Evolutionary conservation across 305 asterid genomes (phyloP), one percentile per base, ranked within the genome.

Genomic region (Plantago lanceolata): DNA sequence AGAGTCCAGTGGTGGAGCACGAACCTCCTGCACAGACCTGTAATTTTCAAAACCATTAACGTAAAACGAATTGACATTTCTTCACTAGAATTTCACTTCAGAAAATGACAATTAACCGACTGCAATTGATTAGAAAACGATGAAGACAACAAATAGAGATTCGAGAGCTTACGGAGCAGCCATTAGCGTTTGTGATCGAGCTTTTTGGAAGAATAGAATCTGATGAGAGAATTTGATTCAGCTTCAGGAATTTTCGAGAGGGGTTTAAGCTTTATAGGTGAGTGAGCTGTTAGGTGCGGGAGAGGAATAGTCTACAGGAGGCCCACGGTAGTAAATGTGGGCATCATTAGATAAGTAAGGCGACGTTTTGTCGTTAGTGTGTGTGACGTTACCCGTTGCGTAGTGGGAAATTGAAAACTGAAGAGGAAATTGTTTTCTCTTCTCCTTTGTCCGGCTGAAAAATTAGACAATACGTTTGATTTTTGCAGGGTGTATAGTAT

Each of bases 1-100:
- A 48, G 97, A 76, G 73, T 78, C 75, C 74, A 90, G 63, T n/a
- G 26, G 13, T 19, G 91, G 88, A 24, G 96, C 89, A 63, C 72
- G 89, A 72, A 64, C 76, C 72, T 81, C 93, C 61, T 62, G 64
- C 13, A 80, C 81, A 26, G 69, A 19, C 15, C 88, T 80, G 83
- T n/a, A 43, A 68, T 61, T 49, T 62, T 57, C 68, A 54, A 74
- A 74, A 53, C 37, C 26, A 16, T 2, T 16, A 48, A 48, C 51
- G 51, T 47, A 14, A 3, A 2, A 50, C n/a, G n/a, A 51, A 24
- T 19, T 11, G 20, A 18, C 13, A 0, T 24, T 0, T 19, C 55
- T 49, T 49, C 12, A 24, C 24, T 15, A 49, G 9, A 18, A 16
- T 8, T 49, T 49, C 55, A 3, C 19, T 0, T 16, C 9, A 48